phyloP scores from a whole-genome alignment of 371 early-diverging fungal species.

The Synchytrium microbalum region DNA sequence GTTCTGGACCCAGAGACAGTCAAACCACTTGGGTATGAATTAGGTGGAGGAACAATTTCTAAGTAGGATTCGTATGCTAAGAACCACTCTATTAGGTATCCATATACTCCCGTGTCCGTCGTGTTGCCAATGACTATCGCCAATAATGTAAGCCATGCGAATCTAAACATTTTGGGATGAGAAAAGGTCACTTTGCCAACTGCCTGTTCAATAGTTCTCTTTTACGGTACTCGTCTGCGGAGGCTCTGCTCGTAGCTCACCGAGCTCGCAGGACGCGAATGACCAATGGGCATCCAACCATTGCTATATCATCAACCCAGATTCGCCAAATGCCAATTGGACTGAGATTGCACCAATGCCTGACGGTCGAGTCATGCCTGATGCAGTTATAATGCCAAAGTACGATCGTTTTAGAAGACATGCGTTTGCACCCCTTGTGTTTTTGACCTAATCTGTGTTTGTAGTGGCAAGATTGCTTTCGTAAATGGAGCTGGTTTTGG shows the following conservation, averaged over 20 bases:
- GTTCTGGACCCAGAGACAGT: no score
- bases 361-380: constrained; percentile 11
- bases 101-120: constrained; percentile 22
- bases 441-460: background rate
- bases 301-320: background rate
- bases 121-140: constrained; percentile 23
- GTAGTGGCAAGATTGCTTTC: constrained; percentile 6
- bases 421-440: no score
- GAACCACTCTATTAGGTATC: no score
- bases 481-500: constrained; percentile 14
- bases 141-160: constrained; percentile 16
- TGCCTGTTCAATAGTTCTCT: no score
- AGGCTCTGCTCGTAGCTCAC: no score
- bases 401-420: background rate
- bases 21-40: no score
- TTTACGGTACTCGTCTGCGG: no score
- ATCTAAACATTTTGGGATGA: no score
- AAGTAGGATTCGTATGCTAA: no score
- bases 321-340: background rate
- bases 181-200: constrained; percentile 22
- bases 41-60: no score
- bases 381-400: constrained; percentile 12
- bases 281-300: background rate
- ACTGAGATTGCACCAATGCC: background rate
- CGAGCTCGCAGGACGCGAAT: no score